Base-by-base conservation (phyloP, 108 stramenopile genomes). In the Discostella stelligeroides region DNA sequence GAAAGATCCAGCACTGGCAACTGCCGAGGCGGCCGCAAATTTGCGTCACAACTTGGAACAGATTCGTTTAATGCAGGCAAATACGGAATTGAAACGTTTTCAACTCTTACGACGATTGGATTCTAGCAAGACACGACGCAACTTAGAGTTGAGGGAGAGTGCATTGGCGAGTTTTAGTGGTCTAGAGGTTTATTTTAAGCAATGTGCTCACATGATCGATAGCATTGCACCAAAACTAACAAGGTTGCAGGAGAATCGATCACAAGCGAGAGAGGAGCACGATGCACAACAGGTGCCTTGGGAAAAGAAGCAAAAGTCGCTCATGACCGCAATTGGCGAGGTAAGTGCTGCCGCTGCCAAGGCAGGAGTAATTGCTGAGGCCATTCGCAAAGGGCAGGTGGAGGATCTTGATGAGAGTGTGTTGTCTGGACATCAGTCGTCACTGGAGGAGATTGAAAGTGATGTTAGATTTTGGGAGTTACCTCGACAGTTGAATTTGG, bases 91-190 rank as follows among this genome's bases (percentile, higher is more conserved):
- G 62, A 94, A 89, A 53, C 82, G 92, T 28, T 94, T 94, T 67
- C 92, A 91, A 57, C 72, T 94, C 13, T 65, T 91, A 64, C 83
- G 88, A 55, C 79, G 89, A 50, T 73, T 94, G 41, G 86, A 89
- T 34, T 83, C 85, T 10, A 80, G 88, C 68, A 94, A 94, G 79
- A 88, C 88, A 43, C 81, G 94, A 6, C 75, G 90, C n/a, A 92
- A 90, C 64, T 92, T 95, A 79, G 94, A 90, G 80, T 66, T 95
- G 47, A 88, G 91, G n/a, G 94, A 95, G 67, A 82, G 76, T 48
- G 68, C 83, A 24, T 59, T 92, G n/a, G 84, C 90, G 5, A 85
- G 85, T 10, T 62, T 95, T 50, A 81, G 88, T 75, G 94, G 91
- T 10, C 74, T 92, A 3, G 60, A 86, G 9, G 83, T 86, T 2